Evolutionary conservation across 108 stramenopile genomes (phyloP), one percentile per base, ranked within the genome.

Genomic region (Skeletonema grethae): DNA sequence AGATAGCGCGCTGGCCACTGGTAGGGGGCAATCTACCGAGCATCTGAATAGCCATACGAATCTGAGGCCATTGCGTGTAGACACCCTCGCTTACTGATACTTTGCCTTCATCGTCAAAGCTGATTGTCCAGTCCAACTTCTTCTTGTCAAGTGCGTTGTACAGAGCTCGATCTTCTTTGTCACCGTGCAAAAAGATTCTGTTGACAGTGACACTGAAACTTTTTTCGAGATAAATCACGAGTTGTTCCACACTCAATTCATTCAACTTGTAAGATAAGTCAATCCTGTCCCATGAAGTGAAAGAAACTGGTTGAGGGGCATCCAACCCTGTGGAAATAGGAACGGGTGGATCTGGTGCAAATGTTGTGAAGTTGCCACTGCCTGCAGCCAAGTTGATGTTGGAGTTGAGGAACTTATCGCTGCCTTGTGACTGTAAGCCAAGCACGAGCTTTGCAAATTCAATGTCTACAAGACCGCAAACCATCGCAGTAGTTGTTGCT

Each of bases 401-500:
- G 61, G 82, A 85, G 55, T 85, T 85, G 53, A 85, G 70, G 36
- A 85, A 85, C 65, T 79, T 82, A 20, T 82, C 78, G 39, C 81
- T 73, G 35, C 85, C 85, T 59, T 82, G 81, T 48, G 82, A 79
- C 45, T 85, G 72, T 11, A 85, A 72, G 34, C 85, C 85, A 25
- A 85, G 73, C 13, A 91, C 77, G 31, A 94, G 66, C 67, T 94
- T 94, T 70, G 83, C 82, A 32, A 89, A 83, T 79, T 94, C 93
- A 45, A 94, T 83, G 63, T 90, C 86, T 13, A 92, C 85, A n/a
- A 90, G 69, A 36, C 93, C 93, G 7, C 91, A 88, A 13, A 92
- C 93, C 76, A 94, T 83, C 24, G 93, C 93, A n/a, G 93, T 94
- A 48, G 90, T 94, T 10, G 93, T 94, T 1, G 92, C 87, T 57